These are phyloP conservation scores for Pyracantha coccinea DNA, from an alignment of 331 rosid genomes.

Conservation along the genomic window DNA sequence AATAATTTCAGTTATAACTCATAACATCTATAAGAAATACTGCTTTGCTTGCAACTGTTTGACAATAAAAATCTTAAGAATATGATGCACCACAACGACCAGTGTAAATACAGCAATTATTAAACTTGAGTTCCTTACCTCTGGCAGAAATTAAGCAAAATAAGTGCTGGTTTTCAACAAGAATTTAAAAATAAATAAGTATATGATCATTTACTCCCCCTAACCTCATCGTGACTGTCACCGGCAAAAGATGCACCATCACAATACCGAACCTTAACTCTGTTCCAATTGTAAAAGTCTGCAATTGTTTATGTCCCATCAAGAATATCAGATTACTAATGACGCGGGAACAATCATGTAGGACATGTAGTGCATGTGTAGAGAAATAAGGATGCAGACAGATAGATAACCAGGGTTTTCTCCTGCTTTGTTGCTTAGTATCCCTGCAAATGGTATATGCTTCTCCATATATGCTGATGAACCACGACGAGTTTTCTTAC, in stretches of 20 bases:
- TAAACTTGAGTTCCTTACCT: neutral
- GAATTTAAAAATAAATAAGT: no score
- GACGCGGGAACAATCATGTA: neutral
- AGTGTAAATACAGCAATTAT: neutral
- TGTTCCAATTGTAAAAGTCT: conserved; percentile 93
- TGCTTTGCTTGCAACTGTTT: neutral
- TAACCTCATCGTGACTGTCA: conserved; percentile 64
- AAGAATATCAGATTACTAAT: neutral
- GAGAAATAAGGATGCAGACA: neutral
- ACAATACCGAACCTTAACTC: conserved; percentile 89
- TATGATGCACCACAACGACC: neutral
- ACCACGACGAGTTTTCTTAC: conserved; percentile 66
- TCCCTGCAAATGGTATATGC: conserved; percentile 68
- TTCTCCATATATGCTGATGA: conserved; percentile 86
- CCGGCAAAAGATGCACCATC: conserved; percentile 95
- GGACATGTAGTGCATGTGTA: conserved; percentile 1
- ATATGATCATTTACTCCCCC: neutral
- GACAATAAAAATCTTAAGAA: neutral
- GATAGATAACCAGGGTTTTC: conserved; percentile 63
- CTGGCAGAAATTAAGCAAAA: neutral
- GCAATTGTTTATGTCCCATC: conserved; percentile 9
- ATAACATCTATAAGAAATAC: neutral
- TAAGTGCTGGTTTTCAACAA: no score
- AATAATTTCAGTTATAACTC: neutral
- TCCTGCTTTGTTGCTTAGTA: conserved; percentile 57